Conservation (phyloP, 2,329 filamentous ascomycete genomes). For the Simplicillium aogashimaense region DNA sequence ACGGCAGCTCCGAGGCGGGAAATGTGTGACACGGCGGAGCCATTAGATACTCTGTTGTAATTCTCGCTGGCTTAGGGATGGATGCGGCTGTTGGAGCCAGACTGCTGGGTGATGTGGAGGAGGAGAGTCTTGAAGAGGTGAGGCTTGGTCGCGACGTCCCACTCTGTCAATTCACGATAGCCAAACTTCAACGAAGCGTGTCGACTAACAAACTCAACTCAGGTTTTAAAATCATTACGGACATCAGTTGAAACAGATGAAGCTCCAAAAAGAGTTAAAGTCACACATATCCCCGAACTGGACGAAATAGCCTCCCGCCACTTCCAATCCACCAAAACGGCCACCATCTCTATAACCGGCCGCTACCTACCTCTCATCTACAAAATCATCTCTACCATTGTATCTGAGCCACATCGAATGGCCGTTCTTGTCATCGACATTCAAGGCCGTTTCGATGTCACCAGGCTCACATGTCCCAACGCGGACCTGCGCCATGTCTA, state of each 20-base stretch:
- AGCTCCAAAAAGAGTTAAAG: constrained; percentile 13
- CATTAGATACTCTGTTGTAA: constrained; percentile 29
- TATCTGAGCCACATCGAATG: constrained; percentile 35
- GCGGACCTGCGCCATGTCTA: constrained; percentile 40
- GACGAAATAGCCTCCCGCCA: constrained; percentile 35
- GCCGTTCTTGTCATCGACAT: constrained; percentile 45
- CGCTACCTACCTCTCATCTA: constrained; percentile 46
- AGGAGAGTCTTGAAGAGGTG: constrained; percentile 51
- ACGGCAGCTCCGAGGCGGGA: constrained; percentile 38
- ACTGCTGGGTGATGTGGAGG: constrained; percentile 45
- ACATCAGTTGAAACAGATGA: neutral
- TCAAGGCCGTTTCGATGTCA: constrained; percentile 44
- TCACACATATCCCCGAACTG: constrained; percentile 32
- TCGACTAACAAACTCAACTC: no score
- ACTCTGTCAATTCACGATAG: neutral
- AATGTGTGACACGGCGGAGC: constrained; percentile 48
- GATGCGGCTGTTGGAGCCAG: constrained; percentile 35
- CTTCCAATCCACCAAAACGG: constrained; percentile 35
- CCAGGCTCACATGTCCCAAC: constrained; percentile 26
- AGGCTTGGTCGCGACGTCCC: constrained; percentile 12
- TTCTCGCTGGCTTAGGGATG: constrained; percentile 13
- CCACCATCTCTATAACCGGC: constrained; percentile 39
- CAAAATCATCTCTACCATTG: constrained; percentile 39
- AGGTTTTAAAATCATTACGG: no score
- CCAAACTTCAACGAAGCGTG: no score